Evolutionary conservation across 352 stramenopile genomes (phyloP), one percentile per base, ranked within the genome.

Genomic region (Thraustotheca clavata): DNA sequence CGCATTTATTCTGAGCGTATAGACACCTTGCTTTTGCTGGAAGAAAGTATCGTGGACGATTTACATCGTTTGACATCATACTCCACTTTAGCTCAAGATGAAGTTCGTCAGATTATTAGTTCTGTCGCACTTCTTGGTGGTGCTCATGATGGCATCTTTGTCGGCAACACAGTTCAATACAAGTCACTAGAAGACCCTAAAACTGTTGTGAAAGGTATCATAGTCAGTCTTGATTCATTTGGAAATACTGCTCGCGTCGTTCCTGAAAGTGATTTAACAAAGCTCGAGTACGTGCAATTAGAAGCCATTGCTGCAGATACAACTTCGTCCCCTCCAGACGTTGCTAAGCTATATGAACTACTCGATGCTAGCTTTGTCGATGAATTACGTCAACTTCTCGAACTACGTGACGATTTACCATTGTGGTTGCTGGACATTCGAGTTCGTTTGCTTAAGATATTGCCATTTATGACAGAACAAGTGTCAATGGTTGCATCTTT

Each of bases 131-230:
- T 91, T n/a, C 69, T 87, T 31, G 82, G 82, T 49, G 82, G 82
- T 29, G 75, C 24, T 11, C 85, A 86, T 29, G 49, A 68, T 24
- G 77, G 76, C 12, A 65, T 76, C 11, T 71, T 67, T 46, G 62
- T 88, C 18, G 77, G 78, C 50, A 74, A 71, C 9, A 71, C 79
- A 18, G 78, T 89, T 1, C 79, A 74, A 11, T 89, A 50, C 43
- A 50, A 50, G 43, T 22, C 7, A 6, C 14, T 14, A 6, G 14
- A 84, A 57, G 80, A 89, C 31, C 76, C 83, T 11, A 75, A 86
- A 20, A 80, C 88, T 54, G 86, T 74, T 0, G 83, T 78, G 3
- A 86, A 79, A 62, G 38, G 88, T n/a, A 66, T 89, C 8, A 71
- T 80, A 11, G 78, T 84, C 38, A 62, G 63, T 8, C 50, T 84